phyloP scores from a whole-genome alignment of 2,329 filamentous ascomycete species.

The Epichloe gansuensis region DNA sequence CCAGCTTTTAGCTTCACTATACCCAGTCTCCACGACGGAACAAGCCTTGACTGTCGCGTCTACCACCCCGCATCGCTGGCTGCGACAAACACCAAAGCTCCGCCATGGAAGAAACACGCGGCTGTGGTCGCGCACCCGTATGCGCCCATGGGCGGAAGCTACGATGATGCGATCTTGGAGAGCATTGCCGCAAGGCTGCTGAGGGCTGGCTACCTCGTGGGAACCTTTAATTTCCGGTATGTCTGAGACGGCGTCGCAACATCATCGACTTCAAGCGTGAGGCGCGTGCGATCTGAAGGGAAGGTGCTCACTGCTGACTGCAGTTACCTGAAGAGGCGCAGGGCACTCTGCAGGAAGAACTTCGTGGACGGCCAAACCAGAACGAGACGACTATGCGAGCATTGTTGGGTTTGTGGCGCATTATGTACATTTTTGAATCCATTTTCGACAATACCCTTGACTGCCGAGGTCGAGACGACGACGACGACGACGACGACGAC shows the following conservation, averaged over 20 bases:
- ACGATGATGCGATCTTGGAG: slow-evolving; percentile 71
- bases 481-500: neutral
- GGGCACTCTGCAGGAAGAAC: slow-evolving; percentile 62
- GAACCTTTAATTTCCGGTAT: slow-evolving; percentile 87
- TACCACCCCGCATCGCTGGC: slow-evolving; percentile 53
- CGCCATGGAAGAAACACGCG: slow-evolving; percentile 35
- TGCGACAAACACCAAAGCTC: slow-evolving; percentile 17
- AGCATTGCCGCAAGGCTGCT: slow-evolving; percentile 52
- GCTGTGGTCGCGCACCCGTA: slow-evolving; percentile 82
- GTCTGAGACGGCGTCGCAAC: slow-evolving; percentile 3
- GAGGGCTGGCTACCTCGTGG: slow-evolving; percentile 60
- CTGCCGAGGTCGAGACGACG: neutral
- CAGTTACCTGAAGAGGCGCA: slow-evolving; percentile 53
- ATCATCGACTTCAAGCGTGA: neutral
- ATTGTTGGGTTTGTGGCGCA: slow-evolving; percentile 68
- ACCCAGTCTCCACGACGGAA: slow-evolving; percentile 72
- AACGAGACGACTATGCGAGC: slow-evolving; percentile 71
- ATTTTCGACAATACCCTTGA: slow-evolving; percentile 11
- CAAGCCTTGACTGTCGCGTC: slow-evolving; percentile 65
- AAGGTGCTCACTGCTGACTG: neutral
- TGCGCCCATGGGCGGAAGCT: slow-evolving; percentile 72
- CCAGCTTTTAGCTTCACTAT: slow-evolving; percentile 59
- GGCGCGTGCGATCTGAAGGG: neutral
- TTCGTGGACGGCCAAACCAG: slow-evolving; percentile 76
- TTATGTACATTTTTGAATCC: slow-evolving; percentile 52